These are phyloP conservation scores for Cercospora janseana DNA, from an alignment of 2,329 filamentous ascomycete genomes.

Conservation along the genomic window DNA sequence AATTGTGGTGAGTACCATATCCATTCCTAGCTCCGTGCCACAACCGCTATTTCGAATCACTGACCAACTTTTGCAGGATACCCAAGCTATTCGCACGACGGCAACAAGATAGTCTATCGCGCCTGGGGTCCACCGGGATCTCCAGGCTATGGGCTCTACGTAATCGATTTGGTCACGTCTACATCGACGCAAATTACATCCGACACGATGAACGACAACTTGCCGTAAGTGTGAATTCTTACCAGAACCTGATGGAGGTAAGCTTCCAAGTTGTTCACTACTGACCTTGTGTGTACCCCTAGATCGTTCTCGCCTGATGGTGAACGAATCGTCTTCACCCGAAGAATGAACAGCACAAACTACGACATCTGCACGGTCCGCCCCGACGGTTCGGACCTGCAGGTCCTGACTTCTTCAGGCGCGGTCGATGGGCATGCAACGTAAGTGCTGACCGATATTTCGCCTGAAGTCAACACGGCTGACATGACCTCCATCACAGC, in stretches of 20 bases:
- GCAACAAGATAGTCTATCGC: slow-evolving; percentile 7
- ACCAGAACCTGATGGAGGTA: not conserved
- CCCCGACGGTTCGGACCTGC: slow-evolving; percentile 12
- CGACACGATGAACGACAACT: slow-evolving; percentile 6
- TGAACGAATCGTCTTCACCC: slow-evolving; percentile 9
- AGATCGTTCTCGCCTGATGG: slow-evolving; percentile 13
- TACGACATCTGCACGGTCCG: slow-evolving; percentile 13
- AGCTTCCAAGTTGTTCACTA: not conserved
- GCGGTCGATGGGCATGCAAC: slow-evolving; percentile 9
- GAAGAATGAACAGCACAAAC: slow-evolving; percentile 6
- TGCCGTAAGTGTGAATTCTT: not conserved
- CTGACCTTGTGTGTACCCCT: not conserved
- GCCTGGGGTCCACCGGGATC: slow-evolving; percentile 1
- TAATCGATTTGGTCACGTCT: slow-evolving; percentile 6
- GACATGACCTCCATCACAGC: not conserved
- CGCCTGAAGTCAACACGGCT: not conserved
- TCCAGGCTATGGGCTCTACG: not conserved
- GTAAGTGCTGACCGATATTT: not conserved
- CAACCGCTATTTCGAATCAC: too few relatives aligned
- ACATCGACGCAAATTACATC: not conserved
- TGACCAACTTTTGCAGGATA: not conserved
- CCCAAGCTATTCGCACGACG: slow-evolving; percentile 9
- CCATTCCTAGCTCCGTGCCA: too few relatives aligned
- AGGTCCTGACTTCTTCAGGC: not conserved
- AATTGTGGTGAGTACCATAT: not conserved